Percentiles rank a stretch among this genome's conserved stretches.
These are phyloP conservation scores for Arthrobotrys sphaeroides DNA, from an alignment of 2,329 filamentous ascomycete genomes.

Conservation along the genomic window DNA sequence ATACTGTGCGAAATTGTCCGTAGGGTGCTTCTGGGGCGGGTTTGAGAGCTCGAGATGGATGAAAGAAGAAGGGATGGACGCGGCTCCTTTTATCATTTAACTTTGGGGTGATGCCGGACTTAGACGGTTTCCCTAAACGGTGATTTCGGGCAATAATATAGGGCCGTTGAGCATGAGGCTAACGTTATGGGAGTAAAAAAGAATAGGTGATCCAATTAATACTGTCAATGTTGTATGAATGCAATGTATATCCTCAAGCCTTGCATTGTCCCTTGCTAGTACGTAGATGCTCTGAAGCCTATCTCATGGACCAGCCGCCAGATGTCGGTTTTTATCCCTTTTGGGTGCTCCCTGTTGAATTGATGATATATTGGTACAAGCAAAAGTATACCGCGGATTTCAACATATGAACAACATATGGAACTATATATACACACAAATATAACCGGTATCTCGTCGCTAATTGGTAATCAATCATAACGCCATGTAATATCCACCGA, in stretches of 20 bases:
- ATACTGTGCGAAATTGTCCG: background rate
- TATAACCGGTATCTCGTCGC: constrained; percentile 1
- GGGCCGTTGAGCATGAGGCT: background rate
- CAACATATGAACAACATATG: background rate
- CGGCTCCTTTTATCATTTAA: constrained; percentile 5
- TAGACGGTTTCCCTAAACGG: constrained; percentile 18
- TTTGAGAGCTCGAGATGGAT: background rate
- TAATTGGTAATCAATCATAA: background rate
- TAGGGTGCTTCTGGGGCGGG: background rate
- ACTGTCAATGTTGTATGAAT: background rate
- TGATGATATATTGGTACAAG: too few species aligned
- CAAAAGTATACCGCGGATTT: too few species aligned
- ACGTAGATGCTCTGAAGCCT: too few species aligned
- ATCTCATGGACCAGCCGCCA: too few species aligned
- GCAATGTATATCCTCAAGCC: too few species aligned
- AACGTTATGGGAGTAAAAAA: background rate
- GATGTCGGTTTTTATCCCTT: too few species aligned
- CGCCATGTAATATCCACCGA: background rate
- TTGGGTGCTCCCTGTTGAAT: too few species aligned
- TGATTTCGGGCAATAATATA: constrained; percentile 11
- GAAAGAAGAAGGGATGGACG: background rate
- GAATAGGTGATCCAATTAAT: background rate
- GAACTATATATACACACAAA: background rate
- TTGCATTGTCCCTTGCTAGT: too few species aligned
- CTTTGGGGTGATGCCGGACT: background rate